Evolutionary conservation across 2,329 filamentous ascomycete genomes (phyloP).

Genomic region (Pyrenophora tritici-repentis): DNA sequence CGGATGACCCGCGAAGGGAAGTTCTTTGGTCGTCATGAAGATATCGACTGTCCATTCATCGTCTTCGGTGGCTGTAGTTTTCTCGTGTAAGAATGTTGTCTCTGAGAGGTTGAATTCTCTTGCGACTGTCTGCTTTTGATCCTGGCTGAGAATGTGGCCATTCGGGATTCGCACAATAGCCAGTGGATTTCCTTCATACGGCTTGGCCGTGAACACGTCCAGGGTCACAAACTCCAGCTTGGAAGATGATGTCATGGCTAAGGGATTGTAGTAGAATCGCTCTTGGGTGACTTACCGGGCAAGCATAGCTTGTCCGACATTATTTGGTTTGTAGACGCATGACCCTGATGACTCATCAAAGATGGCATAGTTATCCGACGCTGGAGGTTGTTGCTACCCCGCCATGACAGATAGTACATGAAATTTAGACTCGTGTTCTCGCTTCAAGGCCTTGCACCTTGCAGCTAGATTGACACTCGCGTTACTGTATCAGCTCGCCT

Average conservation of each 20-base stretch:
- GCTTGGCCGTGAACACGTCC: conserved; percentile 56
- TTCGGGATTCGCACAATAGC: conserved; percentile 58
- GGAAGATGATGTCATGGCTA: conserved; percentile 20
- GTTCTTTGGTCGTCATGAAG: conserved; percentile 56
- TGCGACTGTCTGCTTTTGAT: conserved; percentile 59
- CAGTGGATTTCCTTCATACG: conserved; percentile 59
- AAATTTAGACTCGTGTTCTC: too few species aligned
- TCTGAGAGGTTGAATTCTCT: conserved; percentile 64
- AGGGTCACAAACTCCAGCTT: conserved; percentile 47
- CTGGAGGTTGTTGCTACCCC: background rate
- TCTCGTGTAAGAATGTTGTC: conserved; percentile 59
- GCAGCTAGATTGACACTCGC: too few species aligned
- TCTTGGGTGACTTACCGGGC: background rate
- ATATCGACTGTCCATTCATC: conserved; percentile 57
- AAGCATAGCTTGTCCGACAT: background rate
- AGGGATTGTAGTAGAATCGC: background rate
- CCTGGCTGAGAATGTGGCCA: conserved; percentile 47
- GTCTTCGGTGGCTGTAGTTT: conserved; percentile 18
- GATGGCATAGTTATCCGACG: background rate
- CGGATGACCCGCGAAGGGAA: conserved; percentile 63
- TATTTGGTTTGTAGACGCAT: background rate
- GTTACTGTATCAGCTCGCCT: too few species aligned
- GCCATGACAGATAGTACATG: background rate
- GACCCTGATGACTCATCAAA: conserved; percentile 15
- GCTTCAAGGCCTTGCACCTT: too few species aligned